Percentiles rank a stretch among this genome's conserved stretches.
Conservation (phyloP, 805 yeast genomes). For the Candida ipomoeae region DNA sequence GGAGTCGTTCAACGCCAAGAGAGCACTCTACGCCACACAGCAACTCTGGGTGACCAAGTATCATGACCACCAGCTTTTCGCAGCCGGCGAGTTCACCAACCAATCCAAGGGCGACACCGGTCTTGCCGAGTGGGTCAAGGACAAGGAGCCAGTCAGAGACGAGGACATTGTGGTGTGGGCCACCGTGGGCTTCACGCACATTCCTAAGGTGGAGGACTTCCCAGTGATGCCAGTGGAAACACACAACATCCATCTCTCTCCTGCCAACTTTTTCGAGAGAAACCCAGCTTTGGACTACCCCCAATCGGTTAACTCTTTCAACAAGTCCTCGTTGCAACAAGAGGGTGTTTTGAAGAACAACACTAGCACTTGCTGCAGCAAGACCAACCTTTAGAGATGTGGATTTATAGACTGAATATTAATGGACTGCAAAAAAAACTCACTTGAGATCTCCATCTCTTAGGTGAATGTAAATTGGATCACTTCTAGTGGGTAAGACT, state of each 20-base stretch:
- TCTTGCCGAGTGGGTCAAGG: conserved; percentile 65
- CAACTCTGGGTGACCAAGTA: conserved; percentile 82
- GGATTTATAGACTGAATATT: not conserved
- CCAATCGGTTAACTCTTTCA: conserved; percentile 61
- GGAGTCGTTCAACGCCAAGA: conserved; percentile 59
- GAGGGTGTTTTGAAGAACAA: conserved; percentile 20
- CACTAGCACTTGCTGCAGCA: conserved; percentile 28
- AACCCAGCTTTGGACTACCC: conserved; percentile 81
- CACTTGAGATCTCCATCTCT: too few relatives aligned
- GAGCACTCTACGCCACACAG: conserved; percentile 73
- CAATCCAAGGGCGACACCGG: conserved; percentile 73
- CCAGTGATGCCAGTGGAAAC: conserved; percentile 88
- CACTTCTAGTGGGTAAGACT: too few relatives aligned
- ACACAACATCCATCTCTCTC: conserved; percentile 59
- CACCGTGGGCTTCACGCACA: conserved; percentile 75
- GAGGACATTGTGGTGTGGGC: conserved; percentile 78
- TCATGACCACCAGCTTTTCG: conserved; percentile 64
- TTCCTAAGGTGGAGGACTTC: conserved; percentile 82
- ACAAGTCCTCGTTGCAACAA: conserved; percentile 51
- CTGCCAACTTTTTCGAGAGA: conserved; percentile 69
- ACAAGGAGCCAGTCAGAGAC: conserved; percentile 64
- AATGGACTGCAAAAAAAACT: not conserved
- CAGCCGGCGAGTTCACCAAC: conserved; percentile 85
- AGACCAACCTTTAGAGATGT: conserved; percentile 27
- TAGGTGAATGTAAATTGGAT: too few relatives aligned